phyloP scores from a whole-genome alignment of 2,329 filamentous ascomycete species.

The Pseudogymnoascus sp. region DNA sequence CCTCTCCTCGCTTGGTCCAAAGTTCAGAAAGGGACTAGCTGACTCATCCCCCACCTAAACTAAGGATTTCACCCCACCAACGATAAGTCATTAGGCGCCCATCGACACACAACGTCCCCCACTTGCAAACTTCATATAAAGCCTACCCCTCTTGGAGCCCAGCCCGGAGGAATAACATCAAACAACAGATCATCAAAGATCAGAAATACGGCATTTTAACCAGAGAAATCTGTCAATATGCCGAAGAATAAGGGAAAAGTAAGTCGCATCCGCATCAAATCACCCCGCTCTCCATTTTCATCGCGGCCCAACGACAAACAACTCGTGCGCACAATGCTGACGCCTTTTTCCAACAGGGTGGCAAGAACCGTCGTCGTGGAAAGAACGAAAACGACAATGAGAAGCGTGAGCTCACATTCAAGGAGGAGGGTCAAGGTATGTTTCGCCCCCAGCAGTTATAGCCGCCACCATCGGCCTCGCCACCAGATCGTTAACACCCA shows the following conservation, averaged over 20 bases:
- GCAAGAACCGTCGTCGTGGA: constrained; percentile 96
- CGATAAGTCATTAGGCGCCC: constrained; percentile 9
- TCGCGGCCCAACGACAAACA: neutral
- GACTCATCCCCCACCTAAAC: constrained; percentile 4
- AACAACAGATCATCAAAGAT: neutral
- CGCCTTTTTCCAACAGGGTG: constrained; percentile 53
- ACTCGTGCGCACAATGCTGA: constrained; percentile 10
- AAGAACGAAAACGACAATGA: constrained; percentile 99
- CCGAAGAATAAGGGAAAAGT: constrained; percentile 99
- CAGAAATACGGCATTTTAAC: constrained; percentile 4
- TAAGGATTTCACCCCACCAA: constrained; percentile 8
- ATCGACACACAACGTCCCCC: constrained; percentile 9
- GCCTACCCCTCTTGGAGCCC: constrained; percentile 3
- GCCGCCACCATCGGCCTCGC: neutral
- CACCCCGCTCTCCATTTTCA: constrained; percentile 10
- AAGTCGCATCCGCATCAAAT: constrained; percentile 28
- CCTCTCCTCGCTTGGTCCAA: neutral
- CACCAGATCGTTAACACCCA: constrained; percentile 5
- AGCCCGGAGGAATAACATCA: constrained; percentile 2
- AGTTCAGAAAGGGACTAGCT: constrained; percentile 6
- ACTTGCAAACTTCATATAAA: constrained; percentile 10
- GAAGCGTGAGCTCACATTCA: constrained; percentile 97
- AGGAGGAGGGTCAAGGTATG: constrained; percentile 86
- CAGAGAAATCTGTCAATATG: constrained; percentile 48
- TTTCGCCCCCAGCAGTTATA: constrained; percentile 10